A percentile compares a stretch with the other conserved stretches of the same genome.
Evolutionary conservation across 768 basidiomycete species (phyloP).

Genomic region (Trametes villosa): DNA sequence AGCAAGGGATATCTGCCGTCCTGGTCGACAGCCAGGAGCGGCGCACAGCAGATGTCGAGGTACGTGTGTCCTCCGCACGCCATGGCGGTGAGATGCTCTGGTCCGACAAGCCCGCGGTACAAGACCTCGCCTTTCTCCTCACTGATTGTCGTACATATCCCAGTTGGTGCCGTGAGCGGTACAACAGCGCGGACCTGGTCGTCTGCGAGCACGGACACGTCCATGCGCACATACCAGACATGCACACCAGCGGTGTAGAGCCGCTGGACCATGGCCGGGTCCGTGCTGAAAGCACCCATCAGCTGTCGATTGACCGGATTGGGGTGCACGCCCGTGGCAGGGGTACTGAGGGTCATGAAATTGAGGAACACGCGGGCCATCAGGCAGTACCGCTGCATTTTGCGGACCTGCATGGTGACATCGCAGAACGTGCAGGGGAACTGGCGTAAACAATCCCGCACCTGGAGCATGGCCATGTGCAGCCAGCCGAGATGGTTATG

Average conservation of each 20-base stretch:
- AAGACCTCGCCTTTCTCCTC: background rate
- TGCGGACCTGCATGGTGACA: background rate
- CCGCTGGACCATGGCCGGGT: background rate
- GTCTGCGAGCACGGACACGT: background rate
- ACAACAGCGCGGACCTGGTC: background rate
- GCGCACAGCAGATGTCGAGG: background rate
- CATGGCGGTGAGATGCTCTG: background rate
- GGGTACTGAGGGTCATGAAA: background rate
- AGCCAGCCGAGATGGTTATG: background rate
- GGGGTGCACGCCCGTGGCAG: background rate
- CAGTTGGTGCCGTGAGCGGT: background rate
- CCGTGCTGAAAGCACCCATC: slow-evolving; percentile 3
- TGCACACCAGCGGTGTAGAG: background rate
- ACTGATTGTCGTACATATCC: background rate
- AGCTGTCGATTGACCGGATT: background rate
- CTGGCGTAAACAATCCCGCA: background rate
- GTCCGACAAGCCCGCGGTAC: background rate
- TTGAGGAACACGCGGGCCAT: background rate
- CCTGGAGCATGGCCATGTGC: background rate
- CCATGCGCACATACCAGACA: background rate
- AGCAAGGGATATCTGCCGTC: background rate
- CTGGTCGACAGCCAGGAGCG: background rate
- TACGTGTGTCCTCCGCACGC: background rate
- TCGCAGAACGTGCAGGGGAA: background rate
- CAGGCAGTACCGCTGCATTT: background rate